Evolutionary conservation across 2,329 filamentous ascomycete genomes (phyloP), one percentile per base, ranked within the genome.

Genomic region (Ophiocordyceps unilateralis): DNA sequence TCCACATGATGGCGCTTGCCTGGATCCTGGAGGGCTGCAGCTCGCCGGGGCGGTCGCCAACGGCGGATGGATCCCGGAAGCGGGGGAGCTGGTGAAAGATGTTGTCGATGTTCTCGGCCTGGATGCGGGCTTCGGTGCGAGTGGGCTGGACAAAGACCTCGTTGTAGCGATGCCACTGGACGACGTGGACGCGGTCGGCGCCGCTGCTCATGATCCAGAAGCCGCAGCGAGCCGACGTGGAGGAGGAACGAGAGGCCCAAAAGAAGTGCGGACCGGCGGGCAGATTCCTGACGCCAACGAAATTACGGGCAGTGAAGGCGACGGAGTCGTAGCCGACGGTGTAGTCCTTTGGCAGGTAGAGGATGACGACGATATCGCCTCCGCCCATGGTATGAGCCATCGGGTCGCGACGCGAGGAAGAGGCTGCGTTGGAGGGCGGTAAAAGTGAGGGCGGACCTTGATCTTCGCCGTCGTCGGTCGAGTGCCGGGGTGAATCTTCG

Each of bases 191-290:
- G 5, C 52, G 54, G 14, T 60, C 50, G 4, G 47, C 47, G 11
- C 55, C 50, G 1, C 55, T 56, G 0, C 64, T 63, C 38, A 66
- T 55, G 43, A 78, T 62, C 74, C 75, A 80, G 52, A 70, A 76
- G 5, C 73, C 76, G 43, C 63, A 70, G 4, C 76, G 66, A 24
- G 65, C 56, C 2, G 71, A 70, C 17, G 65, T 60, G 17, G 62
- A 61, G 2, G 61, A 60, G 0, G 66, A 63, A 20, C 71, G 64
- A 2, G 74, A 63, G 23, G 70, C 66, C 74, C 74, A 80, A 45
- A 78, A 61, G 45, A 80, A 70, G 52, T 80, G 76, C 14, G 68
- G 55, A 0, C 76, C 76, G 0, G 61, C 52, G 0, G 74, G 72
- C 22, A 80, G 60, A 43, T 73, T 63, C 20, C 66, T 66, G 45